phyloP scores from a whole-genome alignment of 768 basidiomycete species.

The Dioszegia aurantiaca region DNA sequence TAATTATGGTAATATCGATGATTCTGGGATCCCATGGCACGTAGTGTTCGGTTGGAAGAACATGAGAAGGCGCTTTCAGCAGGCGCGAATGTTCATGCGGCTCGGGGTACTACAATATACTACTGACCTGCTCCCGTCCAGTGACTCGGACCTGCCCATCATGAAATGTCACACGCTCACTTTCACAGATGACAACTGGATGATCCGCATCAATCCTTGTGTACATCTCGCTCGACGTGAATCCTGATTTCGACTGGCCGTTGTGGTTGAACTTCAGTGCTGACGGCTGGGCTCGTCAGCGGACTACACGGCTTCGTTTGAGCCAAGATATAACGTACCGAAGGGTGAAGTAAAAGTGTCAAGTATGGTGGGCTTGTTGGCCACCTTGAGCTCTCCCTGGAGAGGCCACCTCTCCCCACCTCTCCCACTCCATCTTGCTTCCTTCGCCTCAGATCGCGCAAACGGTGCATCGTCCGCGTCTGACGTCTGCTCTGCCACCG shows the following conservation, averaged over 20 bases:
- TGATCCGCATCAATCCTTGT: no score
- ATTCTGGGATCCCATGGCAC: no score
- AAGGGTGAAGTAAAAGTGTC: conserved; percentile 33
- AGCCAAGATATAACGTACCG: conserved; percentile 1
- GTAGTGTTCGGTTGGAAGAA: no score
- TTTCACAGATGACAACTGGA: no score
- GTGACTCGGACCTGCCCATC: no score
- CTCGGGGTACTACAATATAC: no score
- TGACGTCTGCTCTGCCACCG: background rate
- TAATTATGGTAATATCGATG: no score
- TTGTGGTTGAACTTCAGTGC: background rate
- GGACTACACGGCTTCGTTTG: background rate
- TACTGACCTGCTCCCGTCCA: no score
- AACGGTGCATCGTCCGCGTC: conserved; percentile 2
- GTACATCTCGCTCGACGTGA: background rate
- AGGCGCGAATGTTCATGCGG: no score
- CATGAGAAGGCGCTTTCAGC: no score
- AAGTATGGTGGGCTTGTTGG: conserved; percentile 4
- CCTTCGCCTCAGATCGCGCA: background rate
- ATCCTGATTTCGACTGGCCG: background rate
- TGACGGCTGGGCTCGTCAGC: background rate
- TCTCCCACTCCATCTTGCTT: conserved; percentile 3
- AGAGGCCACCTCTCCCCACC: conserved; percentile 13
- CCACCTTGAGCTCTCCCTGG: background rate
- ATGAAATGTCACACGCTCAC: no score